Evolutionary conservation across 139 green algal species (phyloP).

Genomic region (Edaphochlamys debaryana): DNA sequence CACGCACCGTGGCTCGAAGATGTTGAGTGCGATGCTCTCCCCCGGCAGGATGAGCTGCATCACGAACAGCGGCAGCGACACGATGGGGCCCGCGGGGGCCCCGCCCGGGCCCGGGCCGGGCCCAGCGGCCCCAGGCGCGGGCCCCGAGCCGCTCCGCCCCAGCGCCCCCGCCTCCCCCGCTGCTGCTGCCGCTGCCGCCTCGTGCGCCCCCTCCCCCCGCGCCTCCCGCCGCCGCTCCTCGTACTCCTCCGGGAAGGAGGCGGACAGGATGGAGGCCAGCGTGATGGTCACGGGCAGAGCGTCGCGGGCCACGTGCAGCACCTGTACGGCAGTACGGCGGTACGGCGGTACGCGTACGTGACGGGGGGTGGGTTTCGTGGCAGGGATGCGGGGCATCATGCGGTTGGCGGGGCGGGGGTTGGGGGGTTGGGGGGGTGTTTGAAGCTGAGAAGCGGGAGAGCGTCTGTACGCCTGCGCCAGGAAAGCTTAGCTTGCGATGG

Average conservation of each 20-base stretch:
- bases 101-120: neutral
- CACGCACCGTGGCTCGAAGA: constrained; percentile 96
- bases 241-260: constrained; percentile 80
- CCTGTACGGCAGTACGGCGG: constrained; percentile 19
- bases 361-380: too few species aligned
- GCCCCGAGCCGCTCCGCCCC: constrained; percentile 28
- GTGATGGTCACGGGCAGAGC: constrained; percentile 75
- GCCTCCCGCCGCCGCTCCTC: constrained; percentile 61
- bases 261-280: constrained; percentile 75
- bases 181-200: too few species aligned
- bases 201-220: neutral
- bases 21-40: constrained; percentile 91
- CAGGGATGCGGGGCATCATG: too few species aligned
- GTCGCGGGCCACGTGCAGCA: constrained; percentile 57
- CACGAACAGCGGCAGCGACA: constrained; percentile 87
- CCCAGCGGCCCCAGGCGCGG: too few species aligned
- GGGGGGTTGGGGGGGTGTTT: too few species aligned
- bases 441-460: too few species aligned
- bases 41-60: constrained; percentile 88
- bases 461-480: too few species aligned
- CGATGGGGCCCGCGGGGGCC: neutral
- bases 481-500: too few species aligned
- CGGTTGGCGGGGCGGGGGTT: too few species aligned
- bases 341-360: too few species aligned
- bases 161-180: too few species aligned